These are phyloP conservation scores for Myxozyma sirexii DNA, from an alignment of 805 yeast genomes.

Conservation along the genomic window DNA sequence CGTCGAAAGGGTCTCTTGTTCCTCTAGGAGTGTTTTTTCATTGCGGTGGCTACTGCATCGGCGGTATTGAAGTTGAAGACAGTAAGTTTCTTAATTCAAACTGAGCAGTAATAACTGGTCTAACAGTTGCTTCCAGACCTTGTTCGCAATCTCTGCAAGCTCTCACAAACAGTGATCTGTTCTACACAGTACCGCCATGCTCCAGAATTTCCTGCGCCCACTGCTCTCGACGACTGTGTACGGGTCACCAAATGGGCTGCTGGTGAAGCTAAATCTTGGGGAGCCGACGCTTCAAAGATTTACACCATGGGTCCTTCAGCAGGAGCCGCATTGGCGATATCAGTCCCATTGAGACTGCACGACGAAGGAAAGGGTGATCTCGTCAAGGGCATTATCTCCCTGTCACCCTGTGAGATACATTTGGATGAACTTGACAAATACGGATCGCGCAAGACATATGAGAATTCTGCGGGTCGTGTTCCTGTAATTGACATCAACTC, in stretches of 20 bases:
- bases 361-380: constrained; percentile 10
- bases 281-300: constrained; percentile 2
- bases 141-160: constrained; percentile 13
- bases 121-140: neutral
- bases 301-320: constrained; percentile 17
- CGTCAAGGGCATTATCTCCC: constrained; percentile 3
- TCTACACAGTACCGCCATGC: constrained; percentile 19
- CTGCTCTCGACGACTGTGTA: constrained; percentile 17
- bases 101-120: neutral
- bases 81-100: neutral
- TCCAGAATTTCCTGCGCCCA: constrained; percentile 16
- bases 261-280: constrained; percentile 4
- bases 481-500: constrained; percentile 14
- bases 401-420: constrained; percentile 13
- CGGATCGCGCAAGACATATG: constrained; percentile 7
- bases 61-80: constrained; percentile 9
- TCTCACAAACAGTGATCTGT: constrained; percentile 12
- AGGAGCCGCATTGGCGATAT: constrained; percentile 14
- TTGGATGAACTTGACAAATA: constrained; percentile 3
- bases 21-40: constrained; percentile 17
- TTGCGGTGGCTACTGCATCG: constrained; percentile 21
- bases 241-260: constrained; percentile 12
- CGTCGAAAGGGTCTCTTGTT: neutral
- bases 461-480: constrained; percentile 1
- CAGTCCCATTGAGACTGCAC: constrained; percentile 5